phyloP scores from a whole-genome alignment of 2,329 filamentous ascomycete genomes.

The Talaromyces albobiverticillius region DNA sequence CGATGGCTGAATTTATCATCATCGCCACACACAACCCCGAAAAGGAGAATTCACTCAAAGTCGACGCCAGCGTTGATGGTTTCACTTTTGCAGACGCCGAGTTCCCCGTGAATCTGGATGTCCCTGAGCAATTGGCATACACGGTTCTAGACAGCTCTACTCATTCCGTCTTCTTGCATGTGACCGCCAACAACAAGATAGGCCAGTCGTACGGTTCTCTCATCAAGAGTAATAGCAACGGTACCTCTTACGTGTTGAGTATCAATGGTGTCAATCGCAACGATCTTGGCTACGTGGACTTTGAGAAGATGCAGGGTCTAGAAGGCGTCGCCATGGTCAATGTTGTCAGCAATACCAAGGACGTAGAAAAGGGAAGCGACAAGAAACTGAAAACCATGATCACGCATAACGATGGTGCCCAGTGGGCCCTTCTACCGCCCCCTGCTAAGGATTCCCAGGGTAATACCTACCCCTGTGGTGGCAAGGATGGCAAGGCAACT shows the following conservation, averaged over 20 bases:
- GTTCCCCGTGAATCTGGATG: conserved; percentile 81
- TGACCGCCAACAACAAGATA: conserved; percentile 67
- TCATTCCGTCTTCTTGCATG: conserved; percentile 90
- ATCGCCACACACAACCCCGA: conserved; percentile 67
- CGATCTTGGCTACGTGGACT: conserved; percentile 76
- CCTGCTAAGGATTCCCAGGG: conserved; percentile 68
- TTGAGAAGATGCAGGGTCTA: conserved; percentile 89
- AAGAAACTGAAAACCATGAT: conserved; percentile 90
- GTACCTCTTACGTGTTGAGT: conserved; percentile 88
- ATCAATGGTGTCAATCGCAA: conserved; percentile 79
- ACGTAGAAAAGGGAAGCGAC: conserved; percentile 58
- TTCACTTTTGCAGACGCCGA: conserved; percentile 74
- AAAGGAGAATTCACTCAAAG: conserved; percentile 66
- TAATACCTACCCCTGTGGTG: conserved; percentile 70
- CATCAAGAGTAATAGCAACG: conserved; percentile 98
- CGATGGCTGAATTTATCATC: conserved; percentile 95
- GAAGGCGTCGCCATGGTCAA: conserved; percentile 91
- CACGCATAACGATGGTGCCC: conserved; percentile 91
- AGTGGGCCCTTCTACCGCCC: conserved; percentile 76
- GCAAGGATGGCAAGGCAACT: conserved; percentile 50
- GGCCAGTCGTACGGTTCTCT: conserved; percentile 77
- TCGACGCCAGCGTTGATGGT: conserved; percentile 83
- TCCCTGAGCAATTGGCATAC: conserved; percentile 76
- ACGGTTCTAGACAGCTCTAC: conserved; percentile 94
- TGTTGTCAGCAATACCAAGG: conserved; percentile 70